A percentile compares a stretch with the other conserved stretches of the same genome.
phyloP scores from a whole-genome alignment of 306 rosid species.

The Vigna trinervia region DNA sequence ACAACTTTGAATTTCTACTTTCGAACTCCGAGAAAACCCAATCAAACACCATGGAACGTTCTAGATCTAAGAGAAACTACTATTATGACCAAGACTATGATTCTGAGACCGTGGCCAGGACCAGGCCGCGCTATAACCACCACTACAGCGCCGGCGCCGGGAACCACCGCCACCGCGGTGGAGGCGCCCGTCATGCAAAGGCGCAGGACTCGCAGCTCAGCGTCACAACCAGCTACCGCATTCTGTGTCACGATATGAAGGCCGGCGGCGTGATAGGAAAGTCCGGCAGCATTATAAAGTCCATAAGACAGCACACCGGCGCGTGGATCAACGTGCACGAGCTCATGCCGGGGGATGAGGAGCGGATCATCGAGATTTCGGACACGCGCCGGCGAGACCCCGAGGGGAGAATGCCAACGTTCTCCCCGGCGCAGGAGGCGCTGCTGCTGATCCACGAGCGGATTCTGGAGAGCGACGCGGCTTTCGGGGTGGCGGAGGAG shows the following conservation, averaged over 20 bases:
- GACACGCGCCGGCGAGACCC: slow-evolving; percentile 98
- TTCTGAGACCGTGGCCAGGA: slow-evolving; percentile 77
- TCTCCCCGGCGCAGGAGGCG: slow-evolving; percentile 98
- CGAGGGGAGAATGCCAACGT: slow-evolving; percentile 89
- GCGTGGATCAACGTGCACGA: slow-evolving; percentile 99
- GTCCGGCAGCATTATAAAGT: slow-evolving; percentile 94
- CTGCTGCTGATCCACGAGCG: slow-evolving; percentile 83
- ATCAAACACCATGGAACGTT: slow-evolving; percentile 73
- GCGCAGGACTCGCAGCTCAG: slow-evolving; percentile 58
- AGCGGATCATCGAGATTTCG: slow-evolving; percentile 89
- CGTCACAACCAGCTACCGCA: slow-evolving; percentile 83
- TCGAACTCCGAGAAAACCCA: background rate
- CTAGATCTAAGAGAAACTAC: slow-evolving; percentile 97
- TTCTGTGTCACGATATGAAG: slow-evolving; percentile 87
- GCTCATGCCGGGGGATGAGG: slow-evolving; percentile 86
- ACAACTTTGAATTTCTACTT: slow-evolving; percentile 2
- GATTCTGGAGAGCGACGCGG: slow-evolving; percentile 83
- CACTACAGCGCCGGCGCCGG: slow-evolving; percentile 53
- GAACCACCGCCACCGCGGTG: slow-evolving; percentile 66
- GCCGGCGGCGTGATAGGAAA: slow-evolving; percentile 97
- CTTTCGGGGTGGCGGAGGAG: slow-evolving; percentile 62
- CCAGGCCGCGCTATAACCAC: slow-evolving; percentile 85
- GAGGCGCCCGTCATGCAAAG: slow-evolving; percentile 59
- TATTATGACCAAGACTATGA: slow-evolving; percentile 95
- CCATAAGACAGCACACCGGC: slow-evolving; percentile 95